phyloP scores from a whole-genome alignment of 176 grass and related monocot genomes.

The Carex myosuroides region DNA sequence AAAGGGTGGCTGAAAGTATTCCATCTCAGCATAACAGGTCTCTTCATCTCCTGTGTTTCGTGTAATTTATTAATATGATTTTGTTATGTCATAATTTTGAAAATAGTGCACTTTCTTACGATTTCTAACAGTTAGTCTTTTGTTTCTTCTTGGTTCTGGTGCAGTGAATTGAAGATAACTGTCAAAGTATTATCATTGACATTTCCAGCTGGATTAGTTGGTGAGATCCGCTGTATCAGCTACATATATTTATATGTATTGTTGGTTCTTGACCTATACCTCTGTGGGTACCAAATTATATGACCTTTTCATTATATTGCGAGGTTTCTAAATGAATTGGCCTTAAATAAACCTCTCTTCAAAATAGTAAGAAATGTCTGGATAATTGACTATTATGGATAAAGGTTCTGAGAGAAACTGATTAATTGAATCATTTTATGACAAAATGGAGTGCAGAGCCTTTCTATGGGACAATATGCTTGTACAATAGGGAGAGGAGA shows the following conservation, averaged over 20 bases:
- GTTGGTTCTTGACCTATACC: neutral
- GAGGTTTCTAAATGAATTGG: neutral
- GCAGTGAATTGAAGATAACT: slow-evolving; percentile 93
- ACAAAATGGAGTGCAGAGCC: slow-evolving; percentile 44
- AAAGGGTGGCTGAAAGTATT: slow-evolving; percentile 71
- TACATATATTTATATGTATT: neutral
- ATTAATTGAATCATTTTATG: neutral
- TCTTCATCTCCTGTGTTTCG: slow-evolving; percentile 16
- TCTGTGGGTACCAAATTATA: neutral
- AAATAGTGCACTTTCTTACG: neutral
- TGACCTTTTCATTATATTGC: neutral
- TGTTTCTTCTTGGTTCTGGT: slow-evolving; percentile 29
- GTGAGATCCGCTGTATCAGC: slow-evolving; percentile 39
- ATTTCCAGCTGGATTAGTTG: slow-evolving; percentile 92
- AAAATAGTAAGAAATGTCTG: neutral
- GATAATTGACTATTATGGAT: neutral
- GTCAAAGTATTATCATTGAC: slow-evolving; percentile 92
- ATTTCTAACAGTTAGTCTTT: slow-evolving; percentile 20
- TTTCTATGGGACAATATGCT: slow-evolving; percentile 93
- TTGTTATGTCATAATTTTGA: neutral
- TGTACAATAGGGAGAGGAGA: slow-evolving; percentile 96
- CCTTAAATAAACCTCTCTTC: neutral
- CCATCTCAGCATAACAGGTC: slow-evolving; percentile 75
- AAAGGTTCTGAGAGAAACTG: neutral
- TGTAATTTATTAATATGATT: neutral